These are phyloP conservation scores for Cryptosporidium bovis DNA, from an alignment of 169 alveolate genomes.

Conservation along the genomic window DNA sequence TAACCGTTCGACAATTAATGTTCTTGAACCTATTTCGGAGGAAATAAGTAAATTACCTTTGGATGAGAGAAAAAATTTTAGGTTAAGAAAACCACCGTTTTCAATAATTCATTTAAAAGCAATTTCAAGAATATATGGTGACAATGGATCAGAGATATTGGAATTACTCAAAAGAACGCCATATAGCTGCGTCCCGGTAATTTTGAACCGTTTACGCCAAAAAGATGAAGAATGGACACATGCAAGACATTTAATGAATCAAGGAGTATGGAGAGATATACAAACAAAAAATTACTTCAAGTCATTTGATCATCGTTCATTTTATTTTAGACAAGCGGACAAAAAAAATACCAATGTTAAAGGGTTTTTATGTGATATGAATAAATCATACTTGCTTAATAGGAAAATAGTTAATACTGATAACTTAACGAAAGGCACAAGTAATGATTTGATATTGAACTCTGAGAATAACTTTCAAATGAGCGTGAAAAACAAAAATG, in stretches of 20 bases:
- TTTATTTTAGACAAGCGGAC: slow-evolving; percentile 84
- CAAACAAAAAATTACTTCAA: slow-evolving; percentile 84
- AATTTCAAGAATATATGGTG: slow-evolving; percentile 82
- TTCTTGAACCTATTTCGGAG: slow-evolving; percentile 78
- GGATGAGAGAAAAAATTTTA: slow-evolving; percentile 76
- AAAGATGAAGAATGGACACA: slow-evolving; percentile 79
- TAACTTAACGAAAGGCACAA: not conserved
- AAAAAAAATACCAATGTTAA: slow-evolving; percentile 81
- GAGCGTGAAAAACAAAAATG: too few relatives aligned
- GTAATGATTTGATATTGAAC: too few relatives aligned
- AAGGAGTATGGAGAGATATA: slow-evolving; percentile 80
- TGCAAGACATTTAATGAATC: slow-evolving; percentile 78
- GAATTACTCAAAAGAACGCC: slow-evolving; percentile 80
- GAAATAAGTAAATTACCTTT: slow-evolving; percentile 66
- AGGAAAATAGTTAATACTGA: slow-evolving; percentile 46
- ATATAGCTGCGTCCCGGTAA: slow-evolving; percentile 80
- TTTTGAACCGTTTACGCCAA: slow-evolving; percentile 78
- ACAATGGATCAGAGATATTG: slow-evolving; percentile 81
- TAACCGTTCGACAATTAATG: slow-evolving; percentile 77
- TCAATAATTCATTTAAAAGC: slow-evolving; percentile 79
- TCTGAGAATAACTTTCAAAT: not conserved
- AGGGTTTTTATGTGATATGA: slow-evolving; percentile 77
- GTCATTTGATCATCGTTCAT: slow-evolving; percentile 85
- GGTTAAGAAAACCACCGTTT: slow-evolving; percentile 62
- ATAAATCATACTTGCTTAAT: slow-evolving; percentile 73